Conservation (phyloP, 371 early-diverging fungal species). For the Mucor saturninus region DNA sequence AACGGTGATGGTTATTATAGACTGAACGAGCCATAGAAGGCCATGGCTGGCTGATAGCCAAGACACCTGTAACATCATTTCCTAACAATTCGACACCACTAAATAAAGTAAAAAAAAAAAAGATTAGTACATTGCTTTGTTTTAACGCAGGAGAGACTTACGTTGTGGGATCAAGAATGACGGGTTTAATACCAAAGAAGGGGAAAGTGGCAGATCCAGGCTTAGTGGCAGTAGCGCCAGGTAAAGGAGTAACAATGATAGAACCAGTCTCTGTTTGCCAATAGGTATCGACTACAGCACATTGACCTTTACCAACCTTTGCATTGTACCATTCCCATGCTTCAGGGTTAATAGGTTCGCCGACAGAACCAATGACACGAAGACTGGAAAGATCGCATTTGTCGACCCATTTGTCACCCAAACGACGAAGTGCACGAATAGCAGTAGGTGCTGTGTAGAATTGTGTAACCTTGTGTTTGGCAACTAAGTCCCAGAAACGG, state of each 20-base stretch:
- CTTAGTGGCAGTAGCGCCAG: constrained; percentile 85
- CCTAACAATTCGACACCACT: constrained; percentile 73
- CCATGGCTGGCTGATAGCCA: constrained; percentile 91
- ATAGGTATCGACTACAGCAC: constrained; percentile 96
- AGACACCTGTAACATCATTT: constrained; percentile 88
- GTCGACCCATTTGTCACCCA: constrained; percentile 85
- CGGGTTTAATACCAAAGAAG: constrained; percentile 94
- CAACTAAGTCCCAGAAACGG: constrained; percentile 86
- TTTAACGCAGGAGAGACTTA: not conserved
- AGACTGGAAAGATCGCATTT: constrained; percentile 79
- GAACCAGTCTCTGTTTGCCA: constrained; percentile 98
- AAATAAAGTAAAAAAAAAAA: not conserved
- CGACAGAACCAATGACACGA: constrained; percentile 94
- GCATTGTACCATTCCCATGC: constrained; percentile 97
- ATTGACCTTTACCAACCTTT: constrained; percentile 85
- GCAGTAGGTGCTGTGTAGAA: constrained; percentile 99
- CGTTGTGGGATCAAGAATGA: constrained; percentile 80
- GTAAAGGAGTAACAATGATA: constrained; percentile 90
- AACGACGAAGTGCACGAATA: constrained; percentile 89
- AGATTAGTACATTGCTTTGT: not conserved
- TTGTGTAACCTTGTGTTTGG: constrained; percentile 90
- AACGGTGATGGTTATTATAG: constrained; percentile 89
- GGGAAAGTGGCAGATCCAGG: constrained; percentile 97
- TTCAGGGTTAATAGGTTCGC: constrained; percentile 98
- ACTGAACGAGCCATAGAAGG: constrained; percentile 96